Conservation (phyloP, 2,329 filamentous ascomycete genomes). For the Trichoderma oligosporum region DNA sequence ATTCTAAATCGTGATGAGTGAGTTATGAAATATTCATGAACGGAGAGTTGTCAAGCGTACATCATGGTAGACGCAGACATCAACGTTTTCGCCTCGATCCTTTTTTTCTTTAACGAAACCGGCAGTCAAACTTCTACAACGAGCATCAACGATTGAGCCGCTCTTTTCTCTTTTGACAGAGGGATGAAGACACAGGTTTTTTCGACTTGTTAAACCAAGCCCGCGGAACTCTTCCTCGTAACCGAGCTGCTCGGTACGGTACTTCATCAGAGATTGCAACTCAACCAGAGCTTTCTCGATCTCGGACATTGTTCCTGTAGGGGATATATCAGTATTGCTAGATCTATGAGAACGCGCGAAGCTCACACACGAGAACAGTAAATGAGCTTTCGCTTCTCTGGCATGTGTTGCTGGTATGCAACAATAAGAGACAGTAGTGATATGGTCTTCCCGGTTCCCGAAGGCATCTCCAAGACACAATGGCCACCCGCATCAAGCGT, state of each 20-base stretch:
- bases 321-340: background rate
- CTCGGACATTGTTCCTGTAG: slow-evolving; percentile 86
- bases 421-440: slow-evolving; percentile 93
- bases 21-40: background rate
- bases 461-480: slow-evolving; percentile 98
- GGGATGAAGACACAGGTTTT: slow-evolving; percentile 94
- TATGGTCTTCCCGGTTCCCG: slow-evolving; percentile 95
- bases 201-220: slow-evolving; percentile 88
- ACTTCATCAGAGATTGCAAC: slow-evolving; percentile 90
- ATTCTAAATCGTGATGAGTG: slow-evolving; percentile 52
- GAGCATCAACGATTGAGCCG: slow-evolving; percentile 87
- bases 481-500: slow-evolving; percentile 93
- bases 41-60: slow-evolving; percentile 40
- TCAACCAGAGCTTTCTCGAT: slow-evolving; percentile 97
- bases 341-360: background rate
- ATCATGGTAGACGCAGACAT: slow-evolving; percentile 93
- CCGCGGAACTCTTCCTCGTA: slow-evolving; percentile 89
- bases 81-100: slow-evolving; percentile 88
- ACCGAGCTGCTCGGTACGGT: slow-evolving; percentile 83
- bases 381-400: slow-evolving; percentile 91
- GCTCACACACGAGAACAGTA: slow-evolving; percentile 77
- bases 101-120: slow-evolving; percentile 98
- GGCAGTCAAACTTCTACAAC: slow-evolving; percentile 90
- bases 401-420: slow-evolving; percentile 91
- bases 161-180: slow-evolving; percentile 96